Percentiles rank a stretch among this genome's conserved stretches.
These are phyloP conservation scores for Yamadazyma laniorum DNA, from an alignment of 805 yeast genomes.

Conservation along the genomic window DNA sequence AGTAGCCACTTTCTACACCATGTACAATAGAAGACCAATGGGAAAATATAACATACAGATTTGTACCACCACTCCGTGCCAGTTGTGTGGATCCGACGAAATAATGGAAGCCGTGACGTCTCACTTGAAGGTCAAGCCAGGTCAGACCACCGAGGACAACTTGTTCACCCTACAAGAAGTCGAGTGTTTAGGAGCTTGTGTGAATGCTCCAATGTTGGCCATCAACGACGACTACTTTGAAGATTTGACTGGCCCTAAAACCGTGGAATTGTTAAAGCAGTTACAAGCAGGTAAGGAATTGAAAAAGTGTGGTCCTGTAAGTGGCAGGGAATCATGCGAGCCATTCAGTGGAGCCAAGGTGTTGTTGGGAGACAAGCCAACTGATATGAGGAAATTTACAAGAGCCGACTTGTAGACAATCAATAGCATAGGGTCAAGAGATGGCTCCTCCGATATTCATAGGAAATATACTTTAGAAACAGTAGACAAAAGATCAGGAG, in stretches of 20 bases:
- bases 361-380: slow-evolving; percentile 59
- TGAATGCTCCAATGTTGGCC: slow-evolving; percentile 86
- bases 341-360: slow-evolving; percentile 70
- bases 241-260: slow-evolving; percentile 70
- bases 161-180: slow-evolving; percentile 82
- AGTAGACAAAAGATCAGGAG: no score
- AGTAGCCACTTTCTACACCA: slow-evolving; percentile 89
- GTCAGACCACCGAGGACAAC: slow-evolving; percentile 73
- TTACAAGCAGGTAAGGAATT: slow-evolving; percentile 56
- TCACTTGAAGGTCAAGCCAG: slow-evolving; percentile 65
- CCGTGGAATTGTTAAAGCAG: slow-evolving; percentile 58
- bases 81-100: slow-evolving; percentile 78
- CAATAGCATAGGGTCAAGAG: slow-evolving; percentile 9
- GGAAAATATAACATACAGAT: slow-evolving; percentile 82
- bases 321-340: slow-evolving; percentile 70
- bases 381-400: slow-evolving; percentile 66
- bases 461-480: not conserved
- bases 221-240: slow-evolving; percentile 80
- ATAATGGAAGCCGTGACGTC: slow-evolving; percentile 66
- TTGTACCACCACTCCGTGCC: slow-evolving; percentile 90
- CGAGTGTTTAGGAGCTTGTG: slow-evolving; percentile 91
- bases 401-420: slow-evolving; percentile 59
- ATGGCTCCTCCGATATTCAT: not conserved
- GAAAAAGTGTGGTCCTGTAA: slow-evolving; percentile 64
- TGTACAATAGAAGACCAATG: slow-evolving; percentile 84